Evolutionary conservation across 2,329 filamentous ascomycete genomes (phyloP), one percentile per base, ranked within the genome.

Genomic region (Calonectria pseudoturangicola): DNA sequence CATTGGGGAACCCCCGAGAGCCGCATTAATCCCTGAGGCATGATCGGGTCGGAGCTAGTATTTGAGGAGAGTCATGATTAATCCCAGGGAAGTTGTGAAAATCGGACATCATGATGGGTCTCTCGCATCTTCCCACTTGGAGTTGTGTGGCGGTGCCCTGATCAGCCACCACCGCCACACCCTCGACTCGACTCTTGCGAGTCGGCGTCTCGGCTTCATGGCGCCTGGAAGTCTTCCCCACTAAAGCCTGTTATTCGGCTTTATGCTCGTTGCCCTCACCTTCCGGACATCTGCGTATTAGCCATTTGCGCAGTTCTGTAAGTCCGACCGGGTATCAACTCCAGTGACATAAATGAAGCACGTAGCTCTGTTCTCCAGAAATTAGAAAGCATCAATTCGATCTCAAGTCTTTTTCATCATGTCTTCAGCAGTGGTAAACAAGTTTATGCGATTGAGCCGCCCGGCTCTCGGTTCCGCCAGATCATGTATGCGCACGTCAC

Each of bases 381-480:
- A 16, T 27, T 8, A 21, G 13, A 58, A 54, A 13, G 65, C 10
- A 2, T 47, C 56, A 64, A 63, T 41, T 41, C n/a, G 27, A 36
- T 15, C 18, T n/a, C 43, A 66, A 30, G 8, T 28, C 12, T n/a
- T 41, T 18, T 41, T 60, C 28, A 68, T 25, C 48, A 76, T 77
- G 76, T 73, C 77, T 25, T 71, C 66, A 68, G 13, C 75, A 56
- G 62, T 33, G 47, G 41, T 68, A 28, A 48, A 43, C 28, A 62
- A 58, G 21, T 16, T 78, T 39, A 56, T 66, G n/a, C 72, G 63
- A 16, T 30, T 77, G 30, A 65, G 65, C n/a, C 76, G 66, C 18
- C 75, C 63, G n/a, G 58, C 58, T n/a, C 36, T 66, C 36, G 51
- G 56, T 25, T 54, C 72, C 4, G n/a, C 50, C n/a, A 47, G 63